A percentile compares a stretch with the other conserved stretches of the same genome.
Conservation (phyloP, 768 basidiomycete species). For the Phallus indusiatus region DNA sequence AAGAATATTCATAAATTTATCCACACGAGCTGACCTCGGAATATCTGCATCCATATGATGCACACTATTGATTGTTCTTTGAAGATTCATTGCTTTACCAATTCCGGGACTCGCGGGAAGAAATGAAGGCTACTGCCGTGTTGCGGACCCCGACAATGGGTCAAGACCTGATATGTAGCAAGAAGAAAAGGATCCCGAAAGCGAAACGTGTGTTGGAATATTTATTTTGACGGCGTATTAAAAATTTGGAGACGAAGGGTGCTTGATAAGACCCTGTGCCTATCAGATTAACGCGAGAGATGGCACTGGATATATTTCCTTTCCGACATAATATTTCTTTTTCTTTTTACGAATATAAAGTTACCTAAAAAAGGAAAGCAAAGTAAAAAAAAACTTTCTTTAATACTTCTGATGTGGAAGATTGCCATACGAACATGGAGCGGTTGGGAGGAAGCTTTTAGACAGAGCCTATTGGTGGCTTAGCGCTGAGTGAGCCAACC, state of each 20-base stretch:
- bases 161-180: not conserved
- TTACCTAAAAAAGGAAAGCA: too few species aligned
- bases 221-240: not conserved
- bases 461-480: not conserved
- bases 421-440: not conserved
- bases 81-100: not conserved
- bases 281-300: not conserved
- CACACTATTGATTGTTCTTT: not conserved
- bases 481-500: not conserved
- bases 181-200: not conserved
- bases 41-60: not conserved
- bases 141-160: slow-evolving; percentile 1
- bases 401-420: too few species aligned
- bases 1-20: not conserved
- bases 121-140: not conserved
- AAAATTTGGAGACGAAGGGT: too few species aligned
- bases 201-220: not conserved
- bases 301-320: not conserved
- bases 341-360: too few species aligned
- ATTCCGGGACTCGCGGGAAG: slow-evolving; percentile 9
- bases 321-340: too few species aligned
- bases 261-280: not conserved
- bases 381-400: too few species aligned
- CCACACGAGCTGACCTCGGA: not conserved
- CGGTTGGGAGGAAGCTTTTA: not conserved